Evolutionary conservation across 2,329 filamentous ascomycete genomes (phyloP).

Genomic region (Xylariaceae sp.): DNA sequence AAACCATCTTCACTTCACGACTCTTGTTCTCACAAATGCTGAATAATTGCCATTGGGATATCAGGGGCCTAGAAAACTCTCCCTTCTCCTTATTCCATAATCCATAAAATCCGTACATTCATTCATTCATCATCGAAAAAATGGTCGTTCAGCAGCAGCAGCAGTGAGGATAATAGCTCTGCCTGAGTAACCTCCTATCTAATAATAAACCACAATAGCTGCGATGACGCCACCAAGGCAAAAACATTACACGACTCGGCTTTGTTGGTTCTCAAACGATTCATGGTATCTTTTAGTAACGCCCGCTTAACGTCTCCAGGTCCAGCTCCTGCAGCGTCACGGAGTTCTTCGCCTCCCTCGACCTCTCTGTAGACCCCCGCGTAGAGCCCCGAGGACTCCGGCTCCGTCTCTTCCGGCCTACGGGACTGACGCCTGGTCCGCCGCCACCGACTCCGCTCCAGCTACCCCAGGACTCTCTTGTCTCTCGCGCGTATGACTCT

Average conservation of each 20-base stretch:
- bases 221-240: too few species aligned
- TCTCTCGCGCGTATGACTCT: constrained; percentile 30
- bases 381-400: constrained; percentile 6
- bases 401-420: constrained; percentile 17
- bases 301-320: constrained; percentile 26
- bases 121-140: too few species aligned
- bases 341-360: constrained; percentile 6
- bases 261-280: background rate
- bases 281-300: constrained; percentile 16
- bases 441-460: constrained; percentile 28
- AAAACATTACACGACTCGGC: too few species aligned
- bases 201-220: too few species aligned
- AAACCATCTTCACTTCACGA: too few species aligned
- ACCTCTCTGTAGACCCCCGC: constrained; percentile 9
- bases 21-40: too few species aligned
- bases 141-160: too few species aligned
- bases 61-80: background rate
- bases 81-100: background rate
- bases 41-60: background rate
- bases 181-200: background rate
- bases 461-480: constrained; percentile 34
- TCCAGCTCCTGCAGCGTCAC: constrained; percentile 24
- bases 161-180: background rate
- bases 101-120: too few species aligned
- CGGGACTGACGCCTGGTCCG: constrained; percentile 19